These are phyloP conservation scores for Kazachstania sp. DNA, from an alignment of 1,139 yeast genomes.

Conservation along the genomic window DNA sequence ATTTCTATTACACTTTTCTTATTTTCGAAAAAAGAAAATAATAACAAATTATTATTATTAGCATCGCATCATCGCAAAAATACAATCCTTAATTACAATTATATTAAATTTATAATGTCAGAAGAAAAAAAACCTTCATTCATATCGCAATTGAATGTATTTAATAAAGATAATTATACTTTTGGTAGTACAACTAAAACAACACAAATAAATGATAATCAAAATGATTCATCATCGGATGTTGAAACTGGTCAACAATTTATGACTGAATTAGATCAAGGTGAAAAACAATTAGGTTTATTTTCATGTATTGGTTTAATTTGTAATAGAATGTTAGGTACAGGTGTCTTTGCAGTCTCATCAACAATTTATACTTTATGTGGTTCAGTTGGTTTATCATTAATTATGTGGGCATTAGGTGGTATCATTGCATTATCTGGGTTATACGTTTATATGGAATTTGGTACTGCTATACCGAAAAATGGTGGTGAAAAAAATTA, in stretches of 20 bases:
- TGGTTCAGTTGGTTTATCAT: constrained; percentile 69
- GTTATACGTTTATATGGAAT: constrained; percentile 69
- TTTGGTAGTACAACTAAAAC: constrained; percentile 5
- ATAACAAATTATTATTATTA: too few relatives aligned
- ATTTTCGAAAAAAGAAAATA: too few relatives aligned
- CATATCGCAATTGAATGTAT: constrained; percentile 23
- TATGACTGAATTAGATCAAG: constrained; percentile 40
- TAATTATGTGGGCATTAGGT: constrained; percentile 73
- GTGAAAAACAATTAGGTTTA: constrained; percentile 52
- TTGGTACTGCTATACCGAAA: constrained; percentile 75
- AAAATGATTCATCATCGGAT: constrained; percentile 17
- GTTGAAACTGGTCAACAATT: constrained; percentile 27
- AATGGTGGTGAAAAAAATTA: constrained; percentile 88
- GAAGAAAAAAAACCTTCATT: constrained; percentile 11
- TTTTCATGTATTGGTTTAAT: constrained; percentile 61
- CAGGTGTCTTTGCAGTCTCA: constrained; percentile 81
- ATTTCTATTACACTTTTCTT: too few relatives aligned
- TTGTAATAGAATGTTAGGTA: constrained; percentile 77
- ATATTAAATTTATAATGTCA: not conserved
- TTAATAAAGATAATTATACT: constrained; percentile 24
- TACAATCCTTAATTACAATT: too few relatives aligned
- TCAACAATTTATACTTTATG: constrained; percentile 56
- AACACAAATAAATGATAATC: constrained; percentile 3
- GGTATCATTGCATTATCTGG: constrained; percentile 68
- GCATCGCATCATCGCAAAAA: too few relatives aligned